phyloP scores from a whole-genome alignment of 2,329 filamentous ascomycete species.

The Nannizzia gypsea region DNA sequence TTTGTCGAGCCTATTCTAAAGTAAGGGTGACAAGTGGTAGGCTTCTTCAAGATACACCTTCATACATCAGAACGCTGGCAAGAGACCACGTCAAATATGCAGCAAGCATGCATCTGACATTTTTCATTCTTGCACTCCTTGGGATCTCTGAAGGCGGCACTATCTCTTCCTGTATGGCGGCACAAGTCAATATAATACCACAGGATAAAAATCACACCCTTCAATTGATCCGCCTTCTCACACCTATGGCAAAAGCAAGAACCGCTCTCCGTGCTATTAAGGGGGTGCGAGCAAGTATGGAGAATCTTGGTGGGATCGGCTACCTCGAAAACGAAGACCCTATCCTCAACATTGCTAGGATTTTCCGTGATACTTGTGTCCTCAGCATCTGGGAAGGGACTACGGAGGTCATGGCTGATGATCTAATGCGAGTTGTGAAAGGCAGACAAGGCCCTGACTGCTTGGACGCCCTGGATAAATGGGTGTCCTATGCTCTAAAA shows the following conservation, averaged over 20 bases:
- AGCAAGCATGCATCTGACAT: constrained; percentile 27
- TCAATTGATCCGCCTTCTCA: constrained; percentile 23
- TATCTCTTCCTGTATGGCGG: constrained; percentile 12
- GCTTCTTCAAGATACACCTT: constrained; percentile 29
- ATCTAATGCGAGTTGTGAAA: constrained; percentile 35
- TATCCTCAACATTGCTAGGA: constrained; percentile 52
- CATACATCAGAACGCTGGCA: constrained; percentile 31
- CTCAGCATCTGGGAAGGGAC: constrained; percentile 60
- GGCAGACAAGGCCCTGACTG: constrained; percentile 15
- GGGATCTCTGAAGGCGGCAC: constrained; percentile 23
- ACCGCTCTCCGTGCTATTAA: constrained; percentile 18
- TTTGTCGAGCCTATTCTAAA: constrained; percentile 32
- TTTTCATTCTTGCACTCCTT: constrained; percentile 27
- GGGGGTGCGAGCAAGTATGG: constrained; percentile 22
- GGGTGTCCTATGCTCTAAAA: constrained; percentile 37
- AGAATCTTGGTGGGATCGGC: constrained; percentile 23
- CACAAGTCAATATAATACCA: constrained; percentile 17
- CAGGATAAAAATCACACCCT: constrained; percentile 14
- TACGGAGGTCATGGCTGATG: constrained; percentile 52
- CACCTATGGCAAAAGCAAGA: constrained; percentile 25
- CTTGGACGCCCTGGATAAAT: constrained; percentile 21
- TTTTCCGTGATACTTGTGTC: constrained; percentile 54
- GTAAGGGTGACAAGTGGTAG: constrained; percentile 28
- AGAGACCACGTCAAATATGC: constrained; percentile 30
- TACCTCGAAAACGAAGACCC: constrained; percentile 37